Evolutionary conservation across 805 yeast genomes (phyloP).

Genomic region (Metschnikowia continentalis): DNA sequence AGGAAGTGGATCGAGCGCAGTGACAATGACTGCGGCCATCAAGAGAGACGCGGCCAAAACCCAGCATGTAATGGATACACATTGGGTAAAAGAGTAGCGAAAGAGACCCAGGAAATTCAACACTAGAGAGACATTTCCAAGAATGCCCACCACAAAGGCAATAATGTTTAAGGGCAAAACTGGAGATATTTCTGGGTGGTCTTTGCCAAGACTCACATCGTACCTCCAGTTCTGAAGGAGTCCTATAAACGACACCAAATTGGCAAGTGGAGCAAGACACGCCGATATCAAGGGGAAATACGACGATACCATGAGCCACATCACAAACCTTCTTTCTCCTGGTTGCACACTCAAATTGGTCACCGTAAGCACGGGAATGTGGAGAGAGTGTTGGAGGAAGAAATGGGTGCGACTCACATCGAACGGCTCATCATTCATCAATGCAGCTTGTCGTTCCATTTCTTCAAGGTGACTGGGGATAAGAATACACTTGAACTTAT

Average conservation of each 20-base stretch:
- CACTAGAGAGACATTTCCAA: constrained; percentile 65
- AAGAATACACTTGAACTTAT: constrained; percentile 15
- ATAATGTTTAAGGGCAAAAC: constrained; percentile 56
- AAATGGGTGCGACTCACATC: constrained; percentile 11
- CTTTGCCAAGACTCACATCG: constrained; percentile 19
- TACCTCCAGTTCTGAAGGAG: constrained; percentile 65
- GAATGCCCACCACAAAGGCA: constrained; percentile 59
- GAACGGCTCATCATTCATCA: constrained; percentile 1
- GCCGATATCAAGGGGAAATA: constrained; percentile 75
- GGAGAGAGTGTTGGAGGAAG: constrained; percentile 27
- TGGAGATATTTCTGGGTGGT: constrained; percentile 22
- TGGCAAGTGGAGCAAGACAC: constrained; percentile 75
- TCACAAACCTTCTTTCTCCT: constrained; percentile 32
- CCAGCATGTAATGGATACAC: constrained; percentile 62
- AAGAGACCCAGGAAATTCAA: constrained; percentile 62
- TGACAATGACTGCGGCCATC: constrained; percentile 42
- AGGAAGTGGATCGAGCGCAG: constrained; percentile 18
- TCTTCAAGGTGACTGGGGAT: constrained; percentile 6
- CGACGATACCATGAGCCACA: constrained; percentile 65
- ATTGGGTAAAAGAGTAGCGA: constrained; percentile 58
- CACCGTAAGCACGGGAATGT: constrained; percentile 30
- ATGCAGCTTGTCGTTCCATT: constrained; percentile 2
- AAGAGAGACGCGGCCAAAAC: constrained; percentile 53
- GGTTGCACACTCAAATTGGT: constrained; percentile 31
- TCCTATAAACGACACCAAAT: constrained; percentile 68